These are phyloP conservation scores for Mycocentrospora acerina DNA, from an alignment of 2,329 filamentous ascomycete genomes.

Conservation along the genomic window DNA sequence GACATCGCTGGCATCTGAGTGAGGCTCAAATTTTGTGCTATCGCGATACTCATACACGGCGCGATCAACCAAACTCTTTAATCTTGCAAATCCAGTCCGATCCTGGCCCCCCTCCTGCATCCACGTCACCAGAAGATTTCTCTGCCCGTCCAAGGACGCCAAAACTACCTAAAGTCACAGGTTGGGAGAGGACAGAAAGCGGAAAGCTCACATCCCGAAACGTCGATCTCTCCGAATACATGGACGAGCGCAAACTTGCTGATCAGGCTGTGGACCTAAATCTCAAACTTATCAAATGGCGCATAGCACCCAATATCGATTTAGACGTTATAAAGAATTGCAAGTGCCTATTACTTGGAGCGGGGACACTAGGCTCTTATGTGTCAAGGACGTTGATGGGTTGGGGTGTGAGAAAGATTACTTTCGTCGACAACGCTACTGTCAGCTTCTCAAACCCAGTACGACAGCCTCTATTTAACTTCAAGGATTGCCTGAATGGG, in stretches of 20 bases:
- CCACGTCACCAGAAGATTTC: slow-evolving; percentile 11
- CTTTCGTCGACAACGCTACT: slow-evolving; percentile 88
- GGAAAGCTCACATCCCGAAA: slow-evolving; percentile 77
- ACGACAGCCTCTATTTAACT: slow-evolving; percentile 87
- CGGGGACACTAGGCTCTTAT: slow-evolving; percentile 91
- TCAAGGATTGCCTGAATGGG: slow-evolving; percentile 83
- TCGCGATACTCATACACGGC: slow-evolving; percentile 74
- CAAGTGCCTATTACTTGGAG: slow-evolving; percentile 86
- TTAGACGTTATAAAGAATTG: slow-evolving; percentile 87
- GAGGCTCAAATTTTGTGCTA: slow-evolving; percentile 87
- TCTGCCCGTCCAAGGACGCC: slow-evolving; percentile 28
- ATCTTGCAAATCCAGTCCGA: slow-evolving; percentile 58
- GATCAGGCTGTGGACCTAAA: slow-evolving; percentile 96
- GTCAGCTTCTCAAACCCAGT: slow-evolving; percentile 98
- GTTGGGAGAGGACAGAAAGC: slow-evolving; percentile 84
- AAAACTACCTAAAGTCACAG: slow-evolving; percentile 84
- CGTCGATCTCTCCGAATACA: slow-evolving; percentile 85
- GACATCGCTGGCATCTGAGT: slow-evolving; percentile 75
- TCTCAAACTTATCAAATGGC: slow-evolving; percentile 98
- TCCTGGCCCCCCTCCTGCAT: slow-evolving; percentile 10
- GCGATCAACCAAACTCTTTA: slow-evolving; percentile 80
- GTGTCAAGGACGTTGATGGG: slow-evolving; percentile 89
- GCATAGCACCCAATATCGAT: slow-evolving; percentile 84
- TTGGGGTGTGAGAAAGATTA: slow-evolving; percentile 94
- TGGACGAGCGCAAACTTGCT: slow-evolving; percentile 84